Percentiles rank a stretch among this genome's conserved stretches.
phyloP scores from a whole-genome alignment of 2,329 filamentous ascomycete genomes.

The Sphaceloma murrayae region DNA sequence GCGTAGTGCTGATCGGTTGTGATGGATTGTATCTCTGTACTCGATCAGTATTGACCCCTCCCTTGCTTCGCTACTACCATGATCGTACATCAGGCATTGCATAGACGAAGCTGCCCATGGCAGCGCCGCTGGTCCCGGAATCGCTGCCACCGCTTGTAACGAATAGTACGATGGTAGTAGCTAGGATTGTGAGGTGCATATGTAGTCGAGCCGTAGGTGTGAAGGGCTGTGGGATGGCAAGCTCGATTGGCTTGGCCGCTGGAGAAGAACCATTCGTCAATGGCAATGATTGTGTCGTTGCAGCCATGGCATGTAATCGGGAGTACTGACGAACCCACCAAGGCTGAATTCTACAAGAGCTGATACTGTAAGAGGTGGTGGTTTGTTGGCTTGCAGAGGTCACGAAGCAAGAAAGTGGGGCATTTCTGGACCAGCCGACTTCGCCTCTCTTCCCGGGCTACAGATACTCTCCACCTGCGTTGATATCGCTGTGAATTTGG shows the following conservation, averaged over 20 bases:
- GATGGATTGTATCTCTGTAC: slow-evolving; percentile 35
- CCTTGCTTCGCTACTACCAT: slow-evolving; percentile 29
- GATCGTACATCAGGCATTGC: slow-evolving; percentile 72
- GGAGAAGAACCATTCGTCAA: slow-evolving; percentile 24
- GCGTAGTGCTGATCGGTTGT: slow-evolving; percentile 64
- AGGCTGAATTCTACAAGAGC: too few relatives aligned
- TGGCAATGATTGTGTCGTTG: neutral
- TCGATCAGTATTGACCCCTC: slow-evolving; percentile 34
- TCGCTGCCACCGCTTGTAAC: slow-evolving; percentile 46
- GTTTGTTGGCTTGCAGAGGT: too few relatives aligned
- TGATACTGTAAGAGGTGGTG: too few relatives aligned
- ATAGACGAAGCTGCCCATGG: slow-evolving; percentile 84
- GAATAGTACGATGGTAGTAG: slow-evolving; percentile 47
- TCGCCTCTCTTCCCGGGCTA: too few relatives aligned
- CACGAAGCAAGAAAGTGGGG: neutral
- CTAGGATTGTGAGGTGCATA: slow-evolving; percentile 47
- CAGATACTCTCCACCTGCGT: too few relatives aligned
- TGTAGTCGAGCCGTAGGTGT: slow-evolving; percentile 49
- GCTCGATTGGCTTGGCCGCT: slow-evolving; percentile 39
- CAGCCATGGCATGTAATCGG: neutral
- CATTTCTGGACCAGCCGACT: too few relatives aligned
- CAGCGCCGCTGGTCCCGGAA: slow-evolving; percentile 31
- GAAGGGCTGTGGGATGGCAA: slow-evolving; percentile 49
- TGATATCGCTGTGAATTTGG: neutral
- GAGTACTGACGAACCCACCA: too few relatives aligned